Base-by-base conservation (phyloP, 1,284 basidiomycete genomes). In the Ganoderma meredithae region DNA sequence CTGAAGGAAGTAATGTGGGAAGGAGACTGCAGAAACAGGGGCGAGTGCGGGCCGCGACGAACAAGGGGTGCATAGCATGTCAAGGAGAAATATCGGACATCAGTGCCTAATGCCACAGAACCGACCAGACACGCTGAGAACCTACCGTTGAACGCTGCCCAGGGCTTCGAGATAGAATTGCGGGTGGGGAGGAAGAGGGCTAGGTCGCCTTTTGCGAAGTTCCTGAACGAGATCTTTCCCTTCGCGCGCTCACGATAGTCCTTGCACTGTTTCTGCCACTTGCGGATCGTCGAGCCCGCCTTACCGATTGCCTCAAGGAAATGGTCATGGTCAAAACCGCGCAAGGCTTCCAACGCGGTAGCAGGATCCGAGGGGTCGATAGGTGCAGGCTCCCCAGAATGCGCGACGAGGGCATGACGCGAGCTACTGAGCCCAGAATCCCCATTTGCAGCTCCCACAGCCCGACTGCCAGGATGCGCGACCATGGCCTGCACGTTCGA, bases 231-330 rank as follows among this genome's bases (percentile, higher is more conserved):
- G 66, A 98, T 96, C 82, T 97, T 97, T 69, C 96, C 94, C 79
- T 94, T 95, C 17, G 95, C 91, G 25, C 95, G 90, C 72, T 99
- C 97, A 59, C 95, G 88, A 72, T 97, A 97, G 74, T 95, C 92
- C 78, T 95, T 96, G 81, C 95, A 97, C 77, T 97, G 95, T 79
- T 97, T 98, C 80, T 95, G 93, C 93, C 96, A 99, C 79, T 97
- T 98, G 68, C 95, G 91, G 64, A 96, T 93, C n/a, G 93, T 90
- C 7, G 89, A 89, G 31, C 93, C 92, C 52, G 93, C 92, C 79
- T 93, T 94, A 65, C 86, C 82, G 56, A 98, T 88, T 0, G 89
- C 89, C 62, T 97, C 95, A 40, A 93, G 80, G 78, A 97, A 96
- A 70, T 90, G 86, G 72, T 94, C 92, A 69, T 95, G 90, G 76